These are phyloP conservation scores for Ceratocystis lukuohia DNA, from an alignment of 2,329 filamentous ascomycete genomes.

Conservation along the genomic window DNA sequence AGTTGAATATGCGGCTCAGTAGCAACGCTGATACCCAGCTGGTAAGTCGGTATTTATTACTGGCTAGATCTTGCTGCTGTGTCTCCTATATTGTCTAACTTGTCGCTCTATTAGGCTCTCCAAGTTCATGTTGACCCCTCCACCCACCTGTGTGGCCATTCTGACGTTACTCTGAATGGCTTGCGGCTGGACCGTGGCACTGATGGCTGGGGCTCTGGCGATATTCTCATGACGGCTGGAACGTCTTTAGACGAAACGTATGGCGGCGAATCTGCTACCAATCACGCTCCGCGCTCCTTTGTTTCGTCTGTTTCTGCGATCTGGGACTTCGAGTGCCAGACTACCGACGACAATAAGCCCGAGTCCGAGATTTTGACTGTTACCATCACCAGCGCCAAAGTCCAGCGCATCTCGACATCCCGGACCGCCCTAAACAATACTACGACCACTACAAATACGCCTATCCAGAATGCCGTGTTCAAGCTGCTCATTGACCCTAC, in stretches of 20 bases:
- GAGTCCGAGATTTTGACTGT: conserved; percentile 17
- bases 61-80: background rate
- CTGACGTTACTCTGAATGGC: conserved; percentile 14
- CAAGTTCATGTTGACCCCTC: conserved; percentile 15
- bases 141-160: conserved; percentile 12
- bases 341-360: background rate
- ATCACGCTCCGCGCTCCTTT: background rate
- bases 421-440: conserved; percentile 9
- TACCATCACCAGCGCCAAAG: conserved; percentile 13
- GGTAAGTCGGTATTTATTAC: conserved; percentile 14
- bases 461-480: conserved; percentile 18
- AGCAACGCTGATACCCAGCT: conserved; percentile 15
- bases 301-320: conserved; percentile 10
- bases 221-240: conserved; percentile 9
- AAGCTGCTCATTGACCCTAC: conserved; percentile 18
- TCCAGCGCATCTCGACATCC: conserved; percentile 11
- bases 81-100: background rate
- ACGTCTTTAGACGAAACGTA: background rate
- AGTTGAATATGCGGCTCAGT: conserved; percentile 18
- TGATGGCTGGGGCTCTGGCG: conserved; percentile 11
- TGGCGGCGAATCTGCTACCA: background rate
- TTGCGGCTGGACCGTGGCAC: conserved; percentile 9
- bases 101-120: background rate
- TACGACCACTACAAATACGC: conserved; percentile 5
- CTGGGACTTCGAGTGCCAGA: conserved; percentile 18